Base-by-base conservation (phyloP, 768 basidiomycete species). In the Saitozyma sp. region DNA sequence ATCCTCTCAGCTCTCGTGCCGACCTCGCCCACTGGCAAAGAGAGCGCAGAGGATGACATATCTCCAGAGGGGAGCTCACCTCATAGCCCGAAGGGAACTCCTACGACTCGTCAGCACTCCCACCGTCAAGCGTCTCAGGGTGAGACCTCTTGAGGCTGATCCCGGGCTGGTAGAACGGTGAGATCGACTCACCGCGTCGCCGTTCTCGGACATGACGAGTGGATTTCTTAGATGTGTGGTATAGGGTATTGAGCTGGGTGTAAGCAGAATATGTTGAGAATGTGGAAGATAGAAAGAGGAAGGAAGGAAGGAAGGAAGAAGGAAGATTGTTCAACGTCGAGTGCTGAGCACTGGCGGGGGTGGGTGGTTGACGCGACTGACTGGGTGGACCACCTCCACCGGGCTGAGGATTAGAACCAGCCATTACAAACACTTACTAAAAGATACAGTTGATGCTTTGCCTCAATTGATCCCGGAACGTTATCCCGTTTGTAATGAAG, bases 121-220 rank as follows among this genome's bases (percentile, higher is more conserved):
- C n/a, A n/a, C n/a, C n/a, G n/a, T n/a, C n/a, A n/a, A n/a, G n/a
- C n/a, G n/a, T n/a, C n/a, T n/a, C n/a, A n/a, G n/a, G n/a, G n/a
- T n/a, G n/a, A n/a, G n/a, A n/a, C n/a, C n/a, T n/a, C n/a, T n/a
- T n/a, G n/a, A n/a, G n/a, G n/a, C n/a, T n/a, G n/a, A n/a, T n/a
- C n/a, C n/a, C n/a, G n/a, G n/a, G n/a, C n/a, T n/a, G n/a, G n/a
- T n/a, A n/a, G n/a, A n/a, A n/a, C n/a, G n/a, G n/a, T n/a, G n/a
- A n/a, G n/a, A n/a, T n/a, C n/a, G n/a, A 64, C 71, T 66, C 46
- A 73, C 71, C 14, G 68, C 69, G 46, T 68, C 67, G 16, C 68
- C 68, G 55, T 63, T 64, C 39, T 74, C 73, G 41, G 73, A 74
- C 73, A 74, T 74, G 6, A 9, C 61, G 56, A 38, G 37, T 46